These are phyloP conservation scores for Populus nigra DNA, from an alignment of 345 rosid genomes.

Conservation along the genomic window DNA sequence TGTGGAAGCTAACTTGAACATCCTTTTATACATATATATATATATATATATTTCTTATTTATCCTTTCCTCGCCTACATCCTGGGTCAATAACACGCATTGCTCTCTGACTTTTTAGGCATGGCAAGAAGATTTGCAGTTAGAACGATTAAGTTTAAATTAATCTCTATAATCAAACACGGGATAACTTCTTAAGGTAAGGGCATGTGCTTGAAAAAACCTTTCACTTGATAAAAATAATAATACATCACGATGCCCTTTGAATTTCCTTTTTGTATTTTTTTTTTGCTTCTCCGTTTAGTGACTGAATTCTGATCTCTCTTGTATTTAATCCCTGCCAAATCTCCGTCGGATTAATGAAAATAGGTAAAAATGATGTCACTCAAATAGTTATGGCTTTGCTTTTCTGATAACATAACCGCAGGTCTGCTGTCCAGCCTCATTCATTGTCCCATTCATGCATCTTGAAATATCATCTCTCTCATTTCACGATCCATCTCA, in stretches of 20 bases:
- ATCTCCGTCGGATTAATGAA: neutral
- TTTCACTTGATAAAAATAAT: neutral
- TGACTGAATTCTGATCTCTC: neutral
- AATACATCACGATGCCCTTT: neutral
- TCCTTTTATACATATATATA: too few relatives aligned
- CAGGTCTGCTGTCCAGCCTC: conserved; percentile 10
- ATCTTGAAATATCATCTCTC: conserved; percentile 16
- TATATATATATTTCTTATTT: too few relatives aligned
- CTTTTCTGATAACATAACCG: neutral
- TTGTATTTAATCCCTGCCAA: neutral
- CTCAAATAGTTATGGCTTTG: conserved; percentile 5
- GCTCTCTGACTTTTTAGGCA: too few relatives aligned
- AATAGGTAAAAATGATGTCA: neutral
- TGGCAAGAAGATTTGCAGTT: too few relatives aligned
- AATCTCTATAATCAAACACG: too few relatives aligned
- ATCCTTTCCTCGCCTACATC: too few relatives aligned
- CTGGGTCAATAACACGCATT: too few relatives aligned
- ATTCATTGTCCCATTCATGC: conserved; percentile 19
- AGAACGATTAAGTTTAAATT: too few relatives aligned
- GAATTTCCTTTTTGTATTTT: neutral
- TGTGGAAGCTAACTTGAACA: too few relatives aligned
- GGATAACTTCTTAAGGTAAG: too few relatives aligned
- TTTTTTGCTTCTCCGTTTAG: neutral
- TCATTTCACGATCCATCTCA: conserved; percentile 15
- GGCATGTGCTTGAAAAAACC: too few relatives aligned